These are phyloP conservation scores for Neopestalotiopsis clavispora DNA, from an alignment of 2,329 filamentous ascomycete genomes.

Conservation along the genomic window DNA sequence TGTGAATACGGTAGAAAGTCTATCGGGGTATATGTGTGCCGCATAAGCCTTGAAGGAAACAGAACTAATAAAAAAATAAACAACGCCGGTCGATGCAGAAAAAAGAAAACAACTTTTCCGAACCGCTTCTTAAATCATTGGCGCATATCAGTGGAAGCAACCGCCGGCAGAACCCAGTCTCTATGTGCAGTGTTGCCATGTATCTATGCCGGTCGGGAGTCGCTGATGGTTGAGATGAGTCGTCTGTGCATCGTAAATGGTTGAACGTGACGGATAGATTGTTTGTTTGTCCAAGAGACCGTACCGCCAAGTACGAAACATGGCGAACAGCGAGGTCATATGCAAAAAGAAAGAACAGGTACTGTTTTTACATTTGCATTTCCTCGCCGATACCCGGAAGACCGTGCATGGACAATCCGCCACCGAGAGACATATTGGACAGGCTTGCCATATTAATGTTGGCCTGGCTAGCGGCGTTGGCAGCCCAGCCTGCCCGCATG, in stretches of 20 bases:
- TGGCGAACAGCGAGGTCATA: neutral
- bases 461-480: conserved; percentile 27
- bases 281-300: conserved; percentile 3
- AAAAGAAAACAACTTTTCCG: conserved; percentile 18
- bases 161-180: conserved; percentile 20
- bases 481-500: conserved; percentile 36
- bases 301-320: neutral
- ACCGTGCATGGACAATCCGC: conserved; percentile 37
- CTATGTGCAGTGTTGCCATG: conserved; percentile 22
- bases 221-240: neutral
- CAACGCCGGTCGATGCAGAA: conserved; percentile 22
- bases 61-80: conserved; percentile 5
- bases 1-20: conserved; percentile 16
- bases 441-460: conserved; percentile 34
- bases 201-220: conserved; percentile 18
- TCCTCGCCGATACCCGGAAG: conserved; percentile 61
- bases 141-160: conserved; percentile 8
- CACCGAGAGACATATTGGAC: conserved; percentile 3
- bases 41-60: conserved; percentile 7
- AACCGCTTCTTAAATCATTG: conserved; percentile 5
- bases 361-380: conserved; percentile 42
- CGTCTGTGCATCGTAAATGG: neutral
- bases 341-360: neutral
- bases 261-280: neutral
- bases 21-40: conserved; percentile 20